phyloP scores from a whole-genome alignment of 163 green algal species.

The Coccomyxa subellipsoidea region DNA sequence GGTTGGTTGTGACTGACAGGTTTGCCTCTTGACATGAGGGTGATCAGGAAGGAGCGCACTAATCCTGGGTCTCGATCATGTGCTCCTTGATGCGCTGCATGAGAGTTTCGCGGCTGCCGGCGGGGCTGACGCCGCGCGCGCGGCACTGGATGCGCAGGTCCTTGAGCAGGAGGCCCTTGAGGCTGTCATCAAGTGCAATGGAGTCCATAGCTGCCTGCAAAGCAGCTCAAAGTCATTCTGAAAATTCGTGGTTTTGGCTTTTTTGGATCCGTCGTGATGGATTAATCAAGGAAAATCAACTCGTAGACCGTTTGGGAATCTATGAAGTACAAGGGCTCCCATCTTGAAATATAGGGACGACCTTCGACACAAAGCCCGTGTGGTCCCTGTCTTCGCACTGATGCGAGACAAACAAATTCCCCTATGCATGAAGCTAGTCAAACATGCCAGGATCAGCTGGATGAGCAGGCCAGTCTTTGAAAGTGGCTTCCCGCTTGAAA shows the following conservation, averaged over 20 bases:
- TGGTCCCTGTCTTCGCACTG: no score
- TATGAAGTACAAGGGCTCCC: no score
- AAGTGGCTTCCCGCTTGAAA: not conserved
- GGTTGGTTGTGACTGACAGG: not conserved
- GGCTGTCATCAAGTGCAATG: conserved; percentile 38
- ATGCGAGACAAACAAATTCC: no score
- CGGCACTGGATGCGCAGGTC: conserved; percentile 75
- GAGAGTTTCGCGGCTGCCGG: conserved; percentile 63
- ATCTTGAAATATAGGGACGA: no score
- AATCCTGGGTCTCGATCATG: conserved; percentile 62
- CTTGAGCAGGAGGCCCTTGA: conserved; percentile 65
- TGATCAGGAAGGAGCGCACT: conserved; percentile 32
- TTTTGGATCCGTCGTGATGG: no score
- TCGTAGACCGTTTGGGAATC: no score
- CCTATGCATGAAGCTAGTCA: no score
- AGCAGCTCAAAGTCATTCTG: no score
- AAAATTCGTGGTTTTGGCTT: no score
- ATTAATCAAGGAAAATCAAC: no score
- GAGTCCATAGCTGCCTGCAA: not conserved
- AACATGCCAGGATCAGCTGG: not conserved
- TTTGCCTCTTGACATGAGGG: not conserved
- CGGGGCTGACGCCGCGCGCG: conserved; percentile 58
- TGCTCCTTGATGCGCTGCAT: conserved; percentile 64
- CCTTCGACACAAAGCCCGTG: no score
- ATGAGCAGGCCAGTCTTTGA: not conserved